Base-by-base conservation (phyloP, 2,329 filamentous ascomycete species). In the Penicillium sp. region DNA sequence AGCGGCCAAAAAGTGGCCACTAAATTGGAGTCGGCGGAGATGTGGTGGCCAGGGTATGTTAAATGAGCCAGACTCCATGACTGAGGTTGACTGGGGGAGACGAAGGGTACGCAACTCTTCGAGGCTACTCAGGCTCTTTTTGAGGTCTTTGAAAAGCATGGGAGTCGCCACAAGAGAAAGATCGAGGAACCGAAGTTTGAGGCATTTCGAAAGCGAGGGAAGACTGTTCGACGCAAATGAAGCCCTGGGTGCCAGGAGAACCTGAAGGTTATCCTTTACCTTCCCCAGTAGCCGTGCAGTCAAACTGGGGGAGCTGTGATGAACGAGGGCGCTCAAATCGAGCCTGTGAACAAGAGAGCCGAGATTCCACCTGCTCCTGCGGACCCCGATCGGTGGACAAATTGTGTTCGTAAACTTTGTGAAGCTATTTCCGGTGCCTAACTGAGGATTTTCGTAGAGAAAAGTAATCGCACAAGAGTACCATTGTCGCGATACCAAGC, bases 201-300 rank as follows among this genome's bases (percentile, higher is more conserved):
- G 65, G 71, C 85, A 87, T 74, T 88, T 88, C 3, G 82, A 80
- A 21, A 89, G 71, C 2, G 84, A 79, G 2, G 85, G 81, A 65
- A 88, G 83, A 69, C 84, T 85, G 63, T 86, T 86, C 56, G 84
- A 73, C 79, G 82, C 83, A 67, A 89, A 88, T 4, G 82, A 83
- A 5, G 83, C 80, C 62, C 84, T 84, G 1, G 87, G 87, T 1
- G 86, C 85, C 51, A 83, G 71, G 69, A 88, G 88, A n/a, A 75
- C 71, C 64, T 83, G 77, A 19, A 89, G 70, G 2, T 76, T 81
- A 6, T 75, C 72, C 64, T 85, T 87, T 1, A 84, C 81, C 54
- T 84, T 77, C 26, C 83, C 80, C 3, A 89, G 75, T 7, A 89
- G 72, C 35, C 86, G 81, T 21, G 86, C 84, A 0, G 86, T 88